A percentile compares a stretch with the other conserved stretches of the same genome.
phyloP scores from a whole-genome alignment of 495 filamentous ascomycete genomes.

The Annulohypoxylon moriforme region DNA sequence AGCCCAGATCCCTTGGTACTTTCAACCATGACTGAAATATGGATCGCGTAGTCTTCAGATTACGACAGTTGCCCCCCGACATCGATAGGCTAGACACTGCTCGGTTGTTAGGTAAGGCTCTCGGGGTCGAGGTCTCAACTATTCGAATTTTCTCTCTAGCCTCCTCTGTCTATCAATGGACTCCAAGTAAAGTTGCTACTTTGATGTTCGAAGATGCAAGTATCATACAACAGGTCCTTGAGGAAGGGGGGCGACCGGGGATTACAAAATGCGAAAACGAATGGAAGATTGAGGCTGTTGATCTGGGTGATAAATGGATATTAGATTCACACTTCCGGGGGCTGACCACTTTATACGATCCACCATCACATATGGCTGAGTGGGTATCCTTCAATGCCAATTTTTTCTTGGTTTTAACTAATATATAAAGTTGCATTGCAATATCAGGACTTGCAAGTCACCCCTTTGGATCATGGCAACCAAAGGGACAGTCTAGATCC shows the following conservation, averaged over 20 bases:
- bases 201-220: slow-evolving; percentile 18
- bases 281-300: slow-evolving; percentile 11
- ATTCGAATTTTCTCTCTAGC: slow-evolving; percentile 30
- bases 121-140: slow-evolving; percentile 7
- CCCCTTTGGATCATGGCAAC: slow-evolving; percentile 10
- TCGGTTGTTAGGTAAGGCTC: slow-evolving; percentile 8
- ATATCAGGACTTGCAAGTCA: slow-evolving; percentile 14
- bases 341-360: slow-evolving; percentile 23
- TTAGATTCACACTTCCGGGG: slow-evolving; percentile 30
- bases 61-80: not conserved
- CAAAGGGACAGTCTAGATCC: not conserved
- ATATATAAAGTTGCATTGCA: not conserved
- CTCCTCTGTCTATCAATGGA: slow-evolving; percentile 19
- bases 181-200: slow-evolving; percentile 23
- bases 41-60: slow-evolving; percentile 3
- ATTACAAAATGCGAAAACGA: slow-evolving; percentile 19
- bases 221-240: not conserved
- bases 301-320: slow-evolving; percentile 6
- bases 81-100: not conserved
- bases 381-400: slow-evolving; percentile 2
- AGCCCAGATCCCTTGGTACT: no score
- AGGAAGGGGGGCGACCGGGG: not conserved
- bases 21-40: not conserved
- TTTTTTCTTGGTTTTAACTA: not conserved
- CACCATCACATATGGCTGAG: slow-evolving; percentile 18